These are phyloP conservation scores for Rubia balearica DNA, from an alignment of 305 asterid genomes.

Conservation along the genomic window DNA sequence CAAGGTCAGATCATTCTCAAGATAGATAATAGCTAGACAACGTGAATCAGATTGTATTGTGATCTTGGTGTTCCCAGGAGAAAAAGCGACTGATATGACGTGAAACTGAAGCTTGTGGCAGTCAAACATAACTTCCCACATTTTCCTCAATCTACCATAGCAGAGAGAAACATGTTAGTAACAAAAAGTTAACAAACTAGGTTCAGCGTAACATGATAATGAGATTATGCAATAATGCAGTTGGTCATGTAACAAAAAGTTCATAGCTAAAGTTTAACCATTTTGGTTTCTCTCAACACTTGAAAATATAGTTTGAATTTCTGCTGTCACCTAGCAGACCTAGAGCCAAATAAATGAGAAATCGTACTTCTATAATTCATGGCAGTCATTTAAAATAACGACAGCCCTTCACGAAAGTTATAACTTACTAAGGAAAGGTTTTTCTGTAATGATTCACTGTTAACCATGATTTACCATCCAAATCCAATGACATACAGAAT, in stretches of 20 bases:
- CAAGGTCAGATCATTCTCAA: conserved; percentile 45
- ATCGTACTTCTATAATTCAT: neutral
- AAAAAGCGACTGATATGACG: conserved; percentile 55
- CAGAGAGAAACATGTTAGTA: conserved; percentile 14
- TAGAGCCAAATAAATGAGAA: neutral
- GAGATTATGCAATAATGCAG: neutral
- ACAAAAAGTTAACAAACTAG: neutral
- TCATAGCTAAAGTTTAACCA: neutral
- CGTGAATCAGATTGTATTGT: conserved; percentile 56
- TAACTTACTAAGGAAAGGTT: neutral
- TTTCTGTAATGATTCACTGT: neutral
- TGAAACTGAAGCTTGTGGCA: conserved; percentile 84
- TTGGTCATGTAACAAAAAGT: neutral
- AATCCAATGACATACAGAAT: neutral
- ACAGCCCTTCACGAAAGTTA: neutral
- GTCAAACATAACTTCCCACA: conserved; percentile 86
- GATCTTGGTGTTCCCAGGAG: conserved; percentile 51
- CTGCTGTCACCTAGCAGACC: neutral
- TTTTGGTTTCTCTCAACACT: neutral
- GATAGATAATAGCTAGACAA: conserved; percentile 51
- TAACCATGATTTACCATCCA: neutral
- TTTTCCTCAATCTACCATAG: conserved; percentile 60
- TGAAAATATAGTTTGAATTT: neutral
- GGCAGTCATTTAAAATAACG: neutral
- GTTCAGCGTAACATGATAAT: neutral